Evolutionary conservation across 768 basidiomycete species (phyloP), one percentile per base, ranked within the genome.

Genomic region (Termitomyces sp.): DNA sequence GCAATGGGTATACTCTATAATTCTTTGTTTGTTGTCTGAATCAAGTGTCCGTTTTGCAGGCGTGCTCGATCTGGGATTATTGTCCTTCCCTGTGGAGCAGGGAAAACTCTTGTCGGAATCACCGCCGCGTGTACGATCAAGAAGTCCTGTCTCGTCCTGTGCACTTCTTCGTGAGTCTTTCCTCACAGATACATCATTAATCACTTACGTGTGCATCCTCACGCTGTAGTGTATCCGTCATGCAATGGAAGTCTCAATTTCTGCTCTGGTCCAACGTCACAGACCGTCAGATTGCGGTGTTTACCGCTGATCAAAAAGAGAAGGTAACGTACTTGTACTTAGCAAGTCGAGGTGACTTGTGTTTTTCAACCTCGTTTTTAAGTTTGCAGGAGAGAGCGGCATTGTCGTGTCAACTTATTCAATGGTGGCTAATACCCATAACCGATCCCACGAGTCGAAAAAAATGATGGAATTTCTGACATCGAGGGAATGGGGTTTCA

Each of bases 381-480:
- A 98, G 94, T 99, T 99, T 74, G 87, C 90, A 8, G 95, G 95
- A 22, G 94, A 96, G 46, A 94, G 96, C 61, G 97, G 97, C 36
- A 98, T 99, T 61, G 95, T 99, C 32, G 90, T 99, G 26, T 98
- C 96, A 32, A 98, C 97, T 12, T 99, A 99, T 70, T 98, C 96
- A 4, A 99, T 99, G 97, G 95, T 99, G 52, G 96, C 97, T 31
- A 98, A 98, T 69, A 97, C 94, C 3, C 92, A 94, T 67, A 97
- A 98, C 70, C 85, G 97, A 63, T 97, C 97, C n/a, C 94, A 98
- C 69, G 94, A 96, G 68, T 92, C 97, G 18, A 94, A 97, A 77
- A 97, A 98, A 78, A 98, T 98, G 92, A 99, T 99, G 97, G 95
- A 99, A 63, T 99, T 98, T 68, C 72, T 99, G 46, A 93, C 93